phyloP scores from a whole-genome alignment of 1,139 yeast genomes.

The Debaryomyces sp. region DNA sequence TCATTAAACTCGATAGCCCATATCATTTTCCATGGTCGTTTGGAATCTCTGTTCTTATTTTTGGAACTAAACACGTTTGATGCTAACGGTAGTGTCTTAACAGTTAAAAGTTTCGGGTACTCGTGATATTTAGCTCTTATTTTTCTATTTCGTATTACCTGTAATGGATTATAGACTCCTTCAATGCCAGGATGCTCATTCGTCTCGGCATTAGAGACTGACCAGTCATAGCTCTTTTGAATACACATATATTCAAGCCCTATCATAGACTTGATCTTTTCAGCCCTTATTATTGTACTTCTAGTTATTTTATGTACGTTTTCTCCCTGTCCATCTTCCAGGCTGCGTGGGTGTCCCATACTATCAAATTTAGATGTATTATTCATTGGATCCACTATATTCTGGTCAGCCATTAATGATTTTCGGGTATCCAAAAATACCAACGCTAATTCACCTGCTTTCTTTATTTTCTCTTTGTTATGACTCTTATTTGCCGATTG shows the following conservation, averaged over 20 bases:
- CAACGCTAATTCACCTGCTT: conserved; percentile 46
- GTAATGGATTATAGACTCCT: conserved; percentile 80
- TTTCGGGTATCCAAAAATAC: conserved; percentile 47
- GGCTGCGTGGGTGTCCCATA: conserved; percentile 7
- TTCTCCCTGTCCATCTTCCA: conserved; percentile 9
- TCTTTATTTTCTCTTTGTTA: conserved; percentile 26
- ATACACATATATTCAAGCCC: conserved; percentile 54
- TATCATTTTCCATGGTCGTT: conserved; percentile 37
- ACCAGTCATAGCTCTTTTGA: conserved; percentile 37
- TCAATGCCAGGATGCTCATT: conserved; percentile 51
- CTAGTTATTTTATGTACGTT: conserved; percentile 24
- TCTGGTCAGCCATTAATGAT: conserved; percentile 43
- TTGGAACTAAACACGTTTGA: conserved; percentile 55
- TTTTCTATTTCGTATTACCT: conserved; percentile 70
- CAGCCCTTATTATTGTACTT: conserved; percentile 52
- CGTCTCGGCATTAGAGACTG: conserved; percentile 15
- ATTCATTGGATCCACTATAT: conserved; percentile 34
- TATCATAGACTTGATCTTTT: conserved; percentile 53
- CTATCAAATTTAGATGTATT: conserved; percentile 12
- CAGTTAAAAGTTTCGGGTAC: conserved; percentile 34
- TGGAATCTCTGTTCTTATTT: conserved; percentile 24
- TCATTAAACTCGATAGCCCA: conserved; percentile 79
- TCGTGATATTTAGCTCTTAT: conserved; percentile 51
- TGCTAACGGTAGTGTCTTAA: conserved; percentile 50
- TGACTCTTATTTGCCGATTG: neutral